A percentile compares a stretch with the other conserved stretches of the same genome.
Evolutionary conservation across 1,284 basidiomycete genomes (phyloP).

Genomic region (Schizophyllum amplum): DNA sequence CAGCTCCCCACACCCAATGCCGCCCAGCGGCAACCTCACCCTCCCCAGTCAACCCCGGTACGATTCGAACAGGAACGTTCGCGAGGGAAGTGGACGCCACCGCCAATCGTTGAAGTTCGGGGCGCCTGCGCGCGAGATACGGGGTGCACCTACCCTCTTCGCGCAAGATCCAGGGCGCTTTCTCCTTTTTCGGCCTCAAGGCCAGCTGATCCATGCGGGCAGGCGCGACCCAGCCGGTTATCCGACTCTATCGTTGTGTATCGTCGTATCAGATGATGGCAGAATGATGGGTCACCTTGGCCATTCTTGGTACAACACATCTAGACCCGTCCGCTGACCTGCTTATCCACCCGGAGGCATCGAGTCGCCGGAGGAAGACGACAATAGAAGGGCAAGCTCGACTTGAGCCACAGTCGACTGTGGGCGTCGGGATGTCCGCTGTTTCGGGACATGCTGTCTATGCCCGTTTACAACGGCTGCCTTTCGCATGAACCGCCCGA

Average conservation of each 20-base stretch:
- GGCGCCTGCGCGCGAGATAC: background rate
- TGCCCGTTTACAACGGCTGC: background rate
- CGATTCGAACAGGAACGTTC: too few relatives aligned
- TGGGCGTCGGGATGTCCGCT: background rate
- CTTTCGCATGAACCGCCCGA: background rate
- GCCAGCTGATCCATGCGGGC: background rate
- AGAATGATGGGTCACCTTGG: background rate
- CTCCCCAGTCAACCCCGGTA: too few relatives aligned
- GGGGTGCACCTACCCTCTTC: background rate
- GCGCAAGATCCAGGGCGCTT: background rate
- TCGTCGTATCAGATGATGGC: background rate
- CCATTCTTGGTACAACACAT: background rate
- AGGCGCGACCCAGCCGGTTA: background rate
- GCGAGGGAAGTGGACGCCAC: background rate
- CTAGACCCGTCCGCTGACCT: background rate
- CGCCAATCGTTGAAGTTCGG: background rate
- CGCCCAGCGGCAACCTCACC: too few relatives aligned
- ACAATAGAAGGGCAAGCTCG: background rate
- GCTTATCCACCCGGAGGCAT: background rate
- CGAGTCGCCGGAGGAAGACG: background rate
- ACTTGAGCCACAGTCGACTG: background rate
- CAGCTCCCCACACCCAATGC: background rate
- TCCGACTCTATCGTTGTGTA: background rate
- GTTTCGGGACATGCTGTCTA: background rate
- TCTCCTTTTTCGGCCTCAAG: background rate